Evolutionary conservation across 228 moss, liverwort and hornwort species (phyloP).

Genomic region (Sphagnum magellanicum): DNA sequence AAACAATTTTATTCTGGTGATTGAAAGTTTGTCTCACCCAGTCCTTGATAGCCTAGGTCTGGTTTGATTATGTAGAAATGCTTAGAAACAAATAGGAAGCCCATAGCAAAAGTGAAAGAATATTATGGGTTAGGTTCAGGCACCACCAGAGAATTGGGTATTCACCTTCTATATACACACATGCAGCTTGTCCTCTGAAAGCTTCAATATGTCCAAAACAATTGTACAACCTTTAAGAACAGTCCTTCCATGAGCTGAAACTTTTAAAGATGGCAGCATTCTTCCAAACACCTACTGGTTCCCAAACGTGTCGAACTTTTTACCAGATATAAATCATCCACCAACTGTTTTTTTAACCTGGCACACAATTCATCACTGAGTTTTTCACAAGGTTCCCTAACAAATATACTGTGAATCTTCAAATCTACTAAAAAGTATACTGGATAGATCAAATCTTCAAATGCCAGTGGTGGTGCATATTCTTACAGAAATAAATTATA

Average conservation of each 20-base stretch:
- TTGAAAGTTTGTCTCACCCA: background rate
- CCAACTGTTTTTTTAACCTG: slow-evolving; percentile 24
- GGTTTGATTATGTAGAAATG: too few relatives aligned
- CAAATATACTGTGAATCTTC: background rate
- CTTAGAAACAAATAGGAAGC: too few relatives aligned
- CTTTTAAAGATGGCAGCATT: slow-evolving; percentile 11
- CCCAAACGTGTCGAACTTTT: slow-evolving; percentile 29
- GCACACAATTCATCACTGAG: background rate
- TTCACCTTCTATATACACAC: slow-evolving; percentile 17
- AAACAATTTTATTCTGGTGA: background rate
- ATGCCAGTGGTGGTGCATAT: too few relatives aligned
- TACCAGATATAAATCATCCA: slow-evolving; percentile 10
- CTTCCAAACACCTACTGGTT: slow-evolving; percentile 18
- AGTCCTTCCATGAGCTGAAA: slow-evolving; percentile 17
- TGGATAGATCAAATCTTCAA: slow-evolving; percentile 1
- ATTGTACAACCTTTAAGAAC: slow-evolving; percentile 16
- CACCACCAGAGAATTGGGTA: background rate
- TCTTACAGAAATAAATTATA: too few relatives aligned
- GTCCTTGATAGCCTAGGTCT: background rate
- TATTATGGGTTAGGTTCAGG: too few relatives aligned
- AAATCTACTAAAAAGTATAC: slow-evolving; percentile 3
- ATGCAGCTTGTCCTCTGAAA: slow-evolving; percentile 13
- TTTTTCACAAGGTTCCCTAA: too few relatives aligned
- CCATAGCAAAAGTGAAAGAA: too few relatives aligned
- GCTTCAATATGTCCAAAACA: slow-evolving; percentile 4